phyloP scores from a whole-genome alignment of 2,329 filamentous ascomycete genomes.

The Colletotrichum simmondsii region DNA sequence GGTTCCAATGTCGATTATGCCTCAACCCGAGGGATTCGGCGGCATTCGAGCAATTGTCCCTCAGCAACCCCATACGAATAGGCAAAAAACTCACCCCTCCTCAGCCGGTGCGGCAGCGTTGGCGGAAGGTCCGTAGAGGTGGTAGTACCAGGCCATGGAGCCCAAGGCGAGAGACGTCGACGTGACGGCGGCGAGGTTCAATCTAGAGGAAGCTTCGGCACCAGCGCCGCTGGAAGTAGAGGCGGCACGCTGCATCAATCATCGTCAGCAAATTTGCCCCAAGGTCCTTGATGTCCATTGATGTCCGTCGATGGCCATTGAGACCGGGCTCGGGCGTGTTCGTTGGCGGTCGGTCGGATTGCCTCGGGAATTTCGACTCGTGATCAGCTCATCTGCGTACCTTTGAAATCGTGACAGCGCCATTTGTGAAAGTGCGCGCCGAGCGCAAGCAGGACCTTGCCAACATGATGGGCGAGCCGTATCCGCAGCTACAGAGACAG shows the following conservation, averaged over 20 bases:
- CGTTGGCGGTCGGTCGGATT: constrained; percentile 37
- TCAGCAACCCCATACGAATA: constrained; percentile 20
- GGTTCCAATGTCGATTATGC: constrained; percentile 33
- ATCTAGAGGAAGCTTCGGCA: constrained; percentile 77
- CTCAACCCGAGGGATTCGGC: constrained; percentile 29
- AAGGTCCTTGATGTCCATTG: constrained; percentile 25
- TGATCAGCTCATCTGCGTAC: constrained; percentile 66
- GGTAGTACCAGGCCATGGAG: constrained; percentile 96
- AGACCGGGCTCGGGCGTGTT: constrained; percentile 23
- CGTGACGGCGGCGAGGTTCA: constrained; percentile 87
- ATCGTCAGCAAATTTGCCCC: constrained; percentile 50
- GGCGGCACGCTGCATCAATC: constrained; percentile 64
- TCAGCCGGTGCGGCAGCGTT: constrained; percentile 93
- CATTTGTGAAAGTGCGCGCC: constrained; percentile 85
- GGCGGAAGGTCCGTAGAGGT: constrained; percentile 89
- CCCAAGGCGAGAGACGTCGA: constrained; percentile 89
- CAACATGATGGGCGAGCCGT: constrained; percentile 79
- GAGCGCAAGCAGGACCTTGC: constrained; percentile 91
- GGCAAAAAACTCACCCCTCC: constrained; percentile 84
- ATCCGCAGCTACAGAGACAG: constrained; percentile 50
- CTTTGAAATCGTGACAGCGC: constrained; percentile 77
- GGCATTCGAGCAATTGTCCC: constrained; percentile 6
- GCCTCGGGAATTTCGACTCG: constrained; percentile 47
- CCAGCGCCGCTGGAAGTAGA: constrained; percentile 81
- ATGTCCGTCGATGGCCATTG: constrained; percentile 36